Percentiles rank a stretch among this genome's conserved stretches.
phyloP scores from a whole-genome alignment of 2,329 filamentous ascomycete genomes.

The Pestalotiopsis sp. region DNA sequence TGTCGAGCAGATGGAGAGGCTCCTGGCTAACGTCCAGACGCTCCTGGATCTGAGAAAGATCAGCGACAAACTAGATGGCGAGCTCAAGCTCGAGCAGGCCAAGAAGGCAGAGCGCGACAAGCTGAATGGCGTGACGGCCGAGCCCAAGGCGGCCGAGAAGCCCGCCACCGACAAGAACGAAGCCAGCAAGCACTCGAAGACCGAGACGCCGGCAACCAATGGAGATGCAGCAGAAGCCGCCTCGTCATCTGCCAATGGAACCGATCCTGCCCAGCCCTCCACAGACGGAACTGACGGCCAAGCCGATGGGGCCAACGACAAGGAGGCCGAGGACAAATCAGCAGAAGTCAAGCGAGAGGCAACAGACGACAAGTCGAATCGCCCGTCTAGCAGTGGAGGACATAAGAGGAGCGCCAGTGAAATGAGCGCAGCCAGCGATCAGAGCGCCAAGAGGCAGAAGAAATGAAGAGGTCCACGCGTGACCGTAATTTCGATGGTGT shows the following conservation, averaged over 20 bases:
- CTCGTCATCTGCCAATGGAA: conserved; percentile 3
- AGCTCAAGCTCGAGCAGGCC: conserved; percentile 64
- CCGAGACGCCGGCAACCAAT: conserved; percentile 1
- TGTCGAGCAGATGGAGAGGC: conserved; percentile 70
- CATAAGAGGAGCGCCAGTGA: conserved; percentile 86
- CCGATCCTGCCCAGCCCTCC: not conserved
- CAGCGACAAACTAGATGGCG: conserved; percentile 74
- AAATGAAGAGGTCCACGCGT: conserved; percentile 39
- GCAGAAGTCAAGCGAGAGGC: conserved; percentile 27
- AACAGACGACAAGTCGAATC: conserved; percentile 17
- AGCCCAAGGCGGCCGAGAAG: conserved; percentile 9
- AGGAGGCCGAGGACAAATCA: conserved; percentile 4
- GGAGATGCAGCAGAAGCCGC: not conserved
- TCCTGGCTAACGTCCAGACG: conserved; percentile 68
- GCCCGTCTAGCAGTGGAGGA: conserved; percentile 42
- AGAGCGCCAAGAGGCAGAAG: conserved; percentile 60
- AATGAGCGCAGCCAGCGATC: conserved; percentile 70
- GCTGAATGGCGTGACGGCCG: conserved; percentile 24
- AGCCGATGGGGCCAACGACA: not conserved
- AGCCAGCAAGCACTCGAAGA: not conserved
- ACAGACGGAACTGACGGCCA: not conserved
- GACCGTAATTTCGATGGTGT: not conserved
- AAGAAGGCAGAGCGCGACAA: conserved; percentile 59
- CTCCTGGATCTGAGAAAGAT: conserved; percentile 76
- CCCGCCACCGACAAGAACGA: conserved; percentile 17